Percentiles rank a stretch among this genome's conserved stretches.
These are phyloP conservation scores for Thielaviopsis ethacetica DNA, from an alignment of 2,329 filamentous ascomycete species.

Conservation along the genomic window DNA sequence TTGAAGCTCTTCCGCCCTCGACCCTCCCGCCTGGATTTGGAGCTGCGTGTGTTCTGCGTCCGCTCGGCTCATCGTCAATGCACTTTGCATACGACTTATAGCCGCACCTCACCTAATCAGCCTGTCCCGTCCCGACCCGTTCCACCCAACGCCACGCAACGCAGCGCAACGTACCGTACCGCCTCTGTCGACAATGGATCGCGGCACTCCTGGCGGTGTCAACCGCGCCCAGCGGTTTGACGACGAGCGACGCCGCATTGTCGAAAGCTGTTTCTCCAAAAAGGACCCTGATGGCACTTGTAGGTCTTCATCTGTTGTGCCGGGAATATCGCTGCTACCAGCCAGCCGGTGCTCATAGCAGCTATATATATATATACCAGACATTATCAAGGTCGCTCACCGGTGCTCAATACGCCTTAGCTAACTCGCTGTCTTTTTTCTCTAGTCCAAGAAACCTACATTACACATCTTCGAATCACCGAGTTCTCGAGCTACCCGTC, in stretches of 20 bases:
- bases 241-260: constrained; percentile 88
- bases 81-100: background rate
- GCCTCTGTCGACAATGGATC: background rate
- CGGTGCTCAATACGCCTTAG: background rate
- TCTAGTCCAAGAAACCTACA: constrained; percentile 78
- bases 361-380: background rate
- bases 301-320: constrained; percentile 29
- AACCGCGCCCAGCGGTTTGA: constrained; percentile 69
- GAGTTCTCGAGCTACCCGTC: constrained; percentile 78
- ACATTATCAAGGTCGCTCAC: background rate
- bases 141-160: background rate
- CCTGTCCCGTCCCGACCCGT: background rate
- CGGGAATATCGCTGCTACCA: constrained; percentile 3
- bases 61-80: background rate
- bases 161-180: background rate
- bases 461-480: constrained; percentile 83
- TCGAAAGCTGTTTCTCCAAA: constrained; percentile 87
- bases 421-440: background rate
- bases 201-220: background rate
- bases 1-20: background rate
- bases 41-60: background rate
- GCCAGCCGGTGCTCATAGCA: background rate
- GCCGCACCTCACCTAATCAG: background rate
- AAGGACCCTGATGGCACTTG: constrained; percentile 72
- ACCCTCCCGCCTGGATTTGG: background rate